phyloP scores from a whole-genome alignment of 2,329 filamentous ascomycete species.

The Fusarium nurragi region DNA sequence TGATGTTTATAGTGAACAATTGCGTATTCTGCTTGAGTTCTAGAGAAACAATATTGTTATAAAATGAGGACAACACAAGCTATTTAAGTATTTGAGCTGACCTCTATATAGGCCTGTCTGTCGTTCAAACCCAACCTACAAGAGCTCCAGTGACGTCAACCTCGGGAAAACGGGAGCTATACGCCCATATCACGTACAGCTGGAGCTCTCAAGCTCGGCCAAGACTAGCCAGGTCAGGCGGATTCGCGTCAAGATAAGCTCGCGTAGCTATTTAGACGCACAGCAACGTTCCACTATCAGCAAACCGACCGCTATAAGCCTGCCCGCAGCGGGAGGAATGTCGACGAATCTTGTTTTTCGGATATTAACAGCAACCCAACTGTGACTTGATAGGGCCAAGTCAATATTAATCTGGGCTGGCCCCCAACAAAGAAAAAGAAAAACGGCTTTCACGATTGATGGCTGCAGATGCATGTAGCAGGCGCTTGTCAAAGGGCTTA shows the following conservation, averaged over 20 bases:
- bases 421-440: neutral
- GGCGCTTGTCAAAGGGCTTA: neutral
- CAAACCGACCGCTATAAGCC: neutral
- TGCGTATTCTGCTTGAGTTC: neutral
- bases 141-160: conserved; percentile 29
- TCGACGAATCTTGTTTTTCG: conserved; percentile 3
- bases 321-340: neutral
- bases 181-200: neutral
- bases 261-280: neutral
- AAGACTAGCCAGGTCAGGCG: neutral
- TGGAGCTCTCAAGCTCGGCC: neutral
- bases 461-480: neutral
- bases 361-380: neutral
- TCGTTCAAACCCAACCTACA: neutral
- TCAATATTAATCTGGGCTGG: neutral
- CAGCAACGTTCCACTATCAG: neutral
- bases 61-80: neutral
- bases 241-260: neutral
- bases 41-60: neutral
- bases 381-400: neutral
- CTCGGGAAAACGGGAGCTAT: neutral
- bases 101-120: neutral
- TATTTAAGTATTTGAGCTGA: conserved; percentile 11
- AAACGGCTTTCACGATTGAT: neutral
- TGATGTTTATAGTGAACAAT: conserved; percentile 23